Conservation (phyloP, 805 yeast genomes). For the Metschnikowia picachoensis region DNA sequence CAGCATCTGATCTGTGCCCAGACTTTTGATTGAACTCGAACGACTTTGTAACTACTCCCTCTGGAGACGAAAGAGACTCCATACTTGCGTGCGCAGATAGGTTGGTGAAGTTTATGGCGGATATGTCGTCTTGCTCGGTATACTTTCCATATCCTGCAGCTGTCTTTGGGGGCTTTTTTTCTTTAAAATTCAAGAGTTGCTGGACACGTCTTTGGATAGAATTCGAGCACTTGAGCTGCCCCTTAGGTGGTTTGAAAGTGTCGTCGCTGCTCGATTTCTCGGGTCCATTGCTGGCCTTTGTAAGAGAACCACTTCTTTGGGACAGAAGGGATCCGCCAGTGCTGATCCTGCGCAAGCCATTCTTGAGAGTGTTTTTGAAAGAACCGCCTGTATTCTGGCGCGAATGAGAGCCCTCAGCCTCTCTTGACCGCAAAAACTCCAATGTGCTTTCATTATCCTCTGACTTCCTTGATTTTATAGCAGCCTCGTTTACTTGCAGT, state of each 20-base stretch:
- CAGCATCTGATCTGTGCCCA: background rate
- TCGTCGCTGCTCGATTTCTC: conserved; percentile 7
- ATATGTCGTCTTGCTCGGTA: conserved; percentile 40
- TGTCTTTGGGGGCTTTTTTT: conserved; percentile 48
- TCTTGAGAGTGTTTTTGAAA: conserved; percentile 28
- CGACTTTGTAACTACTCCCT: conserved; percentile 1
- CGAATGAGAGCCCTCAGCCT: conserved; percentile 19
- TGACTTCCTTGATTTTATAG: conserved; percentile 15
- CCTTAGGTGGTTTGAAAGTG: background rate
- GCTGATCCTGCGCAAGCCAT: conserved; percentile 36
- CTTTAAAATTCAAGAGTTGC: conserved; percentile 40
- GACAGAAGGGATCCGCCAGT: conserved; percentile 31
- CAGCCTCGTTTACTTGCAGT: conserved; percentile 28
- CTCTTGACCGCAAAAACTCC: conserved; percentile 35
- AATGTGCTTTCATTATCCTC: conserved; percentile 28
- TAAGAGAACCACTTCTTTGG: conserved; percentile 14
- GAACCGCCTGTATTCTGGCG: conserved; percentile 41
- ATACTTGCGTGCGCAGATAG: conserved; percentile 23
- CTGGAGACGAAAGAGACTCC: conserved; percentile 17
- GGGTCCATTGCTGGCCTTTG: conserved; percentile 7
- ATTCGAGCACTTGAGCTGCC: conserved; percentile 16
- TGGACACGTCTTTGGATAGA: conserved; percentile 56
- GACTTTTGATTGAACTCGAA: conserved; percentile 8
- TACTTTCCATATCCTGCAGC: conserved; percentile 83
- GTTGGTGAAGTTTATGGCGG: conserved; percentile 23